These are phyloP conservation scores for Volvariella volvacea DNA, from an alignment of 1,284 basidiomycete genomes.

Conservation along the genomic window DNA sequence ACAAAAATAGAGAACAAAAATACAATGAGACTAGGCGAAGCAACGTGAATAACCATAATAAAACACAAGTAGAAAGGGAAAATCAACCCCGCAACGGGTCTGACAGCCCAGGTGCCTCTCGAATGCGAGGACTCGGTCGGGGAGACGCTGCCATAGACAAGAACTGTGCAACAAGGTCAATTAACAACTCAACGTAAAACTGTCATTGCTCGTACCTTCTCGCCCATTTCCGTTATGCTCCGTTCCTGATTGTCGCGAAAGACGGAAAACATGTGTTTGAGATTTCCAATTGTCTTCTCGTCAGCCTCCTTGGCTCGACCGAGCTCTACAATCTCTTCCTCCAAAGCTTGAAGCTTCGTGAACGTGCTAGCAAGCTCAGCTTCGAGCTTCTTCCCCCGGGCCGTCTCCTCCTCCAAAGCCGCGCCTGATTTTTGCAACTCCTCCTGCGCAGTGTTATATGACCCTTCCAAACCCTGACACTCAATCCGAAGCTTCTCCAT, in stretches of 20 bases:
- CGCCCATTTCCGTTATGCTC: conserved; percentile 3
- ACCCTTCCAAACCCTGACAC: too few species aligned
- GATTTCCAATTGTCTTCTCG: conserved; percentile 26
- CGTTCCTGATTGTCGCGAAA: conserved; percentile 24
- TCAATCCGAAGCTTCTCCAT: not conserved
- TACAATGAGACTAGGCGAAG: too few species aligned
- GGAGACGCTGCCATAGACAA: too few species aligned
- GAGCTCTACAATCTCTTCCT: conserved; percentile 25
- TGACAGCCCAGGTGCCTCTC: too few species aligned
- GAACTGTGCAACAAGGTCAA: too few species aligned
- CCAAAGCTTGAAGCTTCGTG: conserved; percentile 18
- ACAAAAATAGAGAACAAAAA: too few species aligned
- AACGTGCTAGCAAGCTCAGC: conserved; percentile 17
- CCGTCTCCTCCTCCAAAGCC: conserved; percentile 14
- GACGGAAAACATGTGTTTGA: conserved; percentile 24
- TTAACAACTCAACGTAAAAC: too few species aligned
- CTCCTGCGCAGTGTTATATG: conserved; percentile 8
- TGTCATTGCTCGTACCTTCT: not conserved
- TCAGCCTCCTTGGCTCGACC: conserved; percentile 25
- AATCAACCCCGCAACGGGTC: too few species aligned
- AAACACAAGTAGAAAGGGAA: too few species aligned
- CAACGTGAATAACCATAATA: too few species aligned
- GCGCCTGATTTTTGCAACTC: conserved; percentile 10
- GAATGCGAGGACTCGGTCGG: too few species aligned
- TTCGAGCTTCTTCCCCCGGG: conserved; percentile 15